These are phyloP conservation scores for Sporobolomyces pararoseus DNA, from an alignment of 768 basidiomycete genomes.

Conservation along the genomic window DNA sequence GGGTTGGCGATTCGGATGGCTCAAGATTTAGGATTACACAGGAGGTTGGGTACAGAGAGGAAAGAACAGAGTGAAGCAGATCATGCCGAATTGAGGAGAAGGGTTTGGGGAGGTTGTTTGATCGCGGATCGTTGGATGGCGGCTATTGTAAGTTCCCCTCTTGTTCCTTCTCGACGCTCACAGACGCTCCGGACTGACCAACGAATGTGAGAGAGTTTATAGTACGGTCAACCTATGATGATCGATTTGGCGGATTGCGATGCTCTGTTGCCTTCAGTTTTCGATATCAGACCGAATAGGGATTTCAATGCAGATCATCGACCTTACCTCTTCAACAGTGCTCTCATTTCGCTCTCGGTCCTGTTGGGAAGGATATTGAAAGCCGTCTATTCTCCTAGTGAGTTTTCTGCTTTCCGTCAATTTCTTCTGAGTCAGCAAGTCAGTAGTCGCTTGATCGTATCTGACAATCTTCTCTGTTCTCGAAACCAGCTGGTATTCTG, in stretches of 20 bases:
- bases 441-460: no score
- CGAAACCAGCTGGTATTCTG: conserved; percentile 79
- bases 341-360: conserved; percentile 85
- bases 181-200: no score
- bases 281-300: conserved; percentile 57
- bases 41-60: conserved; percentile 66
- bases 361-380: conserved; percentile 87
- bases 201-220: no score
- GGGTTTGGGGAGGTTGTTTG: conserved; percentile 91
- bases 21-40: conserved; percentile 91
- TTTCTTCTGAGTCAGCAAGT: no score
- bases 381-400: conserved; percentile 67
- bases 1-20: conserved; percentile 58
- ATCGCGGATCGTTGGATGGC: conserved; percentile 76
- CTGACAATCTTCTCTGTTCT: no score
- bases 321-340: conserved; percentile 65
- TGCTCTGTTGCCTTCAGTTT: conserved; percentile 83
- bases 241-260: conserved; percentile 97
- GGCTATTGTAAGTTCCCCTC: conserved; percentile 18
- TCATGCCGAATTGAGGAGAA: conserved; percentile 72
- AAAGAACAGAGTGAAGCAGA: conserved; percentile 55
- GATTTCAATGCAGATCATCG: conserved; percentile 53
- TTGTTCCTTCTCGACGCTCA: not conserved
- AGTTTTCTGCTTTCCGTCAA: not conserved
- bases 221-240: conserved; percentile 90